Evolutionary conservation across 352 stramenopile genomes (phyloP).

Genomic region (Pythium rhizo-oryzae): DNA sequence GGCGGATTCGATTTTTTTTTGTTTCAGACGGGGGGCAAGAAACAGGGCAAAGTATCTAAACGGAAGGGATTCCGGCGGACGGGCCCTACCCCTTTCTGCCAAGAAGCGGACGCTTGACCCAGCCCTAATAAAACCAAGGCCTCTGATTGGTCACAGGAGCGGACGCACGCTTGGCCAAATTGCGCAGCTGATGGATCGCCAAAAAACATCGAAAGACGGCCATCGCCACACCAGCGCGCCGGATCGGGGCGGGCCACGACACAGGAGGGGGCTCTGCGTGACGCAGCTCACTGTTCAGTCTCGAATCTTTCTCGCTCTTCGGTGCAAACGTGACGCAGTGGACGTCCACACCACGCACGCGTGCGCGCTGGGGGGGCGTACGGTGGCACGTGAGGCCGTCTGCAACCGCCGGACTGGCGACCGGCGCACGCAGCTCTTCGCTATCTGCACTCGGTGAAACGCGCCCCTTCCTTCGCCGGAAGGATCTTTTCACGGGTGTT

Average conservation of each 20-base stretch:
- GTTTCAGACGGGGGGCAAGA: background rate
- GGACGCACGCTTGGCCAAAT: background rate
- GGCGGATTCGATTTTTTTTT: conserved; percentile 12
- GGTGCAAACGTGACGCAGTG: no score
- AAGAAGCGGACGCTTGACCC: background rate
- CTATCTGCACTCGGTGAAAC: no score
- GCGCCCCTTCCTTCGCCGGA: no score
- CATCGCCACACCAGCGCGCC: no score
- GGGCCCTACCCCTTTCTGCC: background rate
- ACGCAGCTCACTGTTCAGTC: no score
- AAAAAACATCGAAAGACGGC: conserved; percentile 9
- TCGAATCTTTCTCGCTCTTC: background rate
- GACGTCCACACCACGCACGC: no score
- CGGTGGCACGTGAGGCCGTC: no score
- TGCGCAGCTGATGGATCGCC: background rate
- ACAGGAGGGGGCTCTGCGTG: no score
- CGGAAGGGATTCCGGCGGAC: background rate
- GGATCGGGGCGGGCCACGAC: no score
- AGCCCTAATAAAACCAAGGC: background rate
- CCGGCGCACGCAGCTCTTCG: no score
- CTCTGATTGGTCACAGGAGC: background rate
- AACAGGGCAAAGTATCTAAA: background rate
- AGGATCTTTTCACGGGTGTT: conserved; percentile 1
- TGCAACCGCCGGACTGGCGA: no score
- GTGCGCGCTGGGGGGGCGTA: no score